Base-by-base conservation (phyloP, 345 rosid species). In the Syzygium jambos region DNA sequence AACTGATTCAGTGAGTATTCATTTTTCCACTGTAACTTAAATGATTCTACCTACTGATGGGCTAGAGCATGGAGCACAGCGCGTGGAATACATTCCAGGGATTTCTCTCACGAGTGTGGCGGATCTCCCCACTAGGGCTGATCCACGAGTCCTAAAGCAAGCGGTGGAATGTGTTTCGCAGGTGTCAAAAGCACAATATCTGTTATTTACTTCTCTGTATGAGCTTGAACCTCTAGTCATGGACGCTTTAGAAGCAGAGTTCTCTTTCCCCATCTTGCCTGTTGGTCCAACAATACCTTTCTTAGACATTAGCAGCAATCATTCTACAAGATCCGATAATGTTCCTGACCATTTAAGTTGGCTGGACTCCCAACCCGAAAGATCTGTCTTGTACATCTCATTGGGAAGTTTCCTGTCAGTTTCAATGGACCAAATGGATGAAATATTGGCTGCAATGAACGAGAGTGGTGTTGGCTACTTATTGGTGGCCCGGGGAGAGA, bases 171-270 rank as follows among this genome's bases (percentile, higher is more conserved):
- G 90, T 84, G 88, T 93, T 86, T 93, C 92, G 12, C 85, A 85
- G 87, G 93, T 93, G 41, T 80, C 89, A 0, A 86, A 91, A 87
- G 92, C 97, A 78, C 93, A 93, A 84, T 95, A 88, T 51, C 92
- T 95, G 59, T 87, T 95, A 3, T 93, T 96, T 91, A 85, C 92
- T 56, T 90, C 94, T 0, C 63, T 91, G 6, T 89, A 90, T 43
- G 95, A 94, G 87, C 93, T 93, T 14, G 98, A 96, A 89, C 84
- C 89, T 27, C 87, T 63, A 78, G 91, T 85, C 17, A 54, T 94
- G 21, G 93, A 92, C 52, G 78, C 85, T 30, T 65, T 93, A 41
- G 83, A 21, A 61, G 46, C 56, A 51, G 63, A 52, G 29, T 51
- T 89, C 38, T 49, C 78, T 10, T 78, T 86, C 43, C 89, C 93